Evolutionary conservation across 2,329 filamentous ascomycete genomes (phyloP).

Genomic region (Trichoderma atrobrunneum): DNA sequence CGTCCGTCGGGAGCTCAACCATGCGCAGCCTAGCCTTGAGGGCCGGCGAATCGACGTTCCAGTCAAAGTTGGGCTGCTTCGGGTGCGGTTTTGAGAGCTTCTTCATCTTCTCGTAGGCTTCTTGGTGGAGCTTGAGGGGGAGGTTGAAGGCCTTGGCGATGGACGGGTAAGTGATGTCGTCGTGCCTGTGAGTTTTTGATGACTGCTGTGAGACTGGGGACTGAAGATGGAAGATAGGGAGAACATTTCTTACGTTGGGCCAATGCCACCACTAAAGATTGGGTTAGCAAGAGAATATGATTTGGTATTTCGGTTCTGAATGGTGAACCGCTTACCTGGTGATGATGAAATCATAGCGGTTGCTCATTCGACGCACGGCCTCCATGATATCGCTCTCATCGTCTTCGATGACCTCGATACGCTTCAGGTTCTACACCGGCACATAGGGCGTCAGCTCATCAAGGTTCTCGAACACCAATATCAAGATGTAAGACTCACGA

Average conservation of each 20-base stretch:
- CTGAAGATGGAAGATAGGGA: background rate
- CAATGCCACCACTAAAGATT: conserved; percentile 72
- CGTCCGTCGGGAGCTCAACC: conserved; percentile 80
- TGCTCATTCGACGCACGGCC: conserved; percentile 81
- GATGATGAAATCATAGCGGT: conserved; percentile 88
- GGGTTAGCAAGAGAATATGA: background rate
- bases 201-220: conserved; percentile 22
- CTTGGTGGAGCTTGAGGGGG: conserved; percentile 71
- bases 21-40: conserved; percentile 83
- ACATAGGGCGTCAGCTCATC: background rate
- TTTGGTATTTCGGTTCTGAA: background rate
- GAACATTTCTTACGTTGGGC: conserved; percentile 69
- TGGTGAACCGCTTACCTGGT: conserved; percentile 55
- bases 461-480: background rate
- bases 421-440: conserved; percentile 61
- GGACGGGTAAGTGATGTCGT: conserved; percentile 95
- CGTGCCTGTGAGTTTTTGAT: conserved; percentile 59
- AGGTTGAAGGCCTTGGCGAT: conserved; percentile 87
- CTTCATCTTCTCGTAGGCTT: conserved; percentile 80
- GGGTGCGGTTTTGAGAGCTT: conserved; percentile 70
- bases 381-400: conserved; percentile 89
- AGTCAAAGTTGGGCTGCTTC: conserved; percentile 73
- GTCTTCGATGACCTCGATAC: conserved; percentile 90
- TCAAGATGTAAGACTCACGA: conserved; percentile 41
- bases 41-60: conserved; percentile 76